A percentile compares a stretch with the other conserved stretches of the same genome.
phyloP scores from a whole-genome alignment of 805 yeast genomes.

The Yamadazyma akitaensis region DNA sequence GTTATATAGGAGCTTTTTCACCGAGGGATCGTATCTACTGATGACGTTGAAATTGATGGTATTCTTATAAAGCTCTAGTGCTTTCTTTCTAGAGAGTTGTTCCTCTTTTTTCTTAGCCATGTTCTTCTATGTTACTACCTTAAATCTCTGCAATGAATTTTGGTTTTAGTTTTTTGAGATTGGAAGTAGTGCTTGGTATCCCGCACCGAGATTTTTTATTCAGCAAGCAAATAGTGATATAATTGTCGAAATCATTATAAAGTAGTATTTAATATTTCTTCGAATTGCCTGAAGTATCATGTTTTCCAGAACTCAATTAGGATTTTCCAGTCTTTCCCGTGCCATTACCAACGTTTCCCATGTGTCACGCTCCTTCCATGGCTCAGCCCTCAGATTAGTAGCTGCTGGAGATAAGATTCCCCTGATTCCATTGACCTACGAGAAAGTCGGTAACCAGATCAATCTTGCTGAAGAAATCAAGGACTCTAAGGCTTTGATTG shows the following conservation, averaged over 20 bases:
- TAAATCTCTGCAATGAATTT: neutral
- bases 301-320: constrained; percentile 5
- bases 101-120: constrained; percentile 21
- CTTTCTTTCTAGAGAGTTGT: constrained; percentile 40
- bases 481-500: constrained; percentile 33
- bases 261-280: no score
- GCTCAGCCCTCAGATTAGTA: constrained; percentile 21
- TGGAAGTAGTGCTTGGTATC: neutral
- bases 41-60: constrained; percentile 75
- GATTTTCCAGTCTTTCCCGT: neutral
- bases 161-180: neutral
- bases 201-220: neutral
- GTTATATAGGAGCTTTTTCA: constrained; percentile 62
- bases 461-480: constrained; percentile 48
- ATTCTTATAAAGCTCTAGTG: constrained; percentile 60
- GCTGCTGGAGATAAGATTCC: constrained; percentile 62
- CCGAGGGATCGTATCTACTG: constrained; percentile 70
- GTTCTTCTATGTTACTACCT: neutral
- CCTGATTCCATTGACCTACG: constrained; percentile 50
- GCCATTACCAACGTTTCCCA: neutral
- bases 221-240: neutral
- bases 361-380: constrained; percentile 2
- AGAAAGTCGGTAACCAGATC: constrained; percentile 62
- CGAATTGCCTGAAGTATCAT: no score
- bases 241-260: no score